Evolutionary conservation across 345 rosid species (phyloP), one percentile per base, ranked within the genome.

Genomic region (Tarenaya hassleriana): DNA sequence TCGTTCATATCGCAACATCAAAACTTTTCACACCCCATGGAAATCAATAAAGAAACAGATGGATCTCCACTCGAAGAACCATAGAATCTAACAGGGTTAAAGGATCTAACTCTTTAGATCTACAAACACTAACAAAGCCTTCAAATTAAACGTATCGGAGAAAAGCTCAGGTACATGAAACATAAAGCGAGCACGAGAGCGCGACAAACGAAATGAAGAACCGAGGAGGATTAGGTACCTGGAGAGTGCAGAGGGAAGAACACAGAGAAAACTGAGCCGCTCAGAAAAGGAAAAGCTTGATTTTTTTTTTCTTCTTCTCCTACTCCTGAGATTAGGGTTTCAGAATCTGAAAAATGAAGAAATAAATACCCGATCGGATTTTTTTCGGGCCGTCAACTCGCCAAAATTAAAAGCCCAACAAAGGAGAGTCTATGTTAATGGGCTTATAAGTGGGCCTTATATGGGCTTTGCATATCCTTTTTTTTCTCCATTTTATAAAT

Each of bases 251-350:
- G 29, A 24, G 2, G 29, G 29, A 52, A 20, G 16, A 50, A 12
- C 4, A 1, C 35, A 34, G 38, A 45, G 10, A 18, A 40, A 32
- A 17, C 21, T 3, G 4, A 56, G 47, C 47, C 15, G 45, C 56
- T 56, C 38, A 16, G 13, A 8, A 38, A 32, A 41, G 55, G 20
- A 16, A 16, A 27, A 43, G 5, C 0, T 1, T 5, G 10, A 18
- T 7, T 39, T 9, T 14, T 49, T 14, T 13, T 15, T 16, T 61
- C 52, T 3, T 42, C 21, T 12, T n/a, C 5, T 34, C 15, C 35
- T 16, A n/a, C n/a, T 35, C 5, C 34, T 8, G 18, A 34, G n/a
- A 56, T 38, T 64, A 56, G 63, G 70, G 59, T 51, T 64, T 57
- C 52, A 16, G 15, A 50, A 17, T 47, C 67, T 47, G 41, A 10